A percentile compares a stretch with the other conserved stretches of the same genome.
Evolutionary conservation across 2,329 filamentous ascomycete species (phyloP).

Genomic region (Pseudogymnoascus sp.): DNA sequence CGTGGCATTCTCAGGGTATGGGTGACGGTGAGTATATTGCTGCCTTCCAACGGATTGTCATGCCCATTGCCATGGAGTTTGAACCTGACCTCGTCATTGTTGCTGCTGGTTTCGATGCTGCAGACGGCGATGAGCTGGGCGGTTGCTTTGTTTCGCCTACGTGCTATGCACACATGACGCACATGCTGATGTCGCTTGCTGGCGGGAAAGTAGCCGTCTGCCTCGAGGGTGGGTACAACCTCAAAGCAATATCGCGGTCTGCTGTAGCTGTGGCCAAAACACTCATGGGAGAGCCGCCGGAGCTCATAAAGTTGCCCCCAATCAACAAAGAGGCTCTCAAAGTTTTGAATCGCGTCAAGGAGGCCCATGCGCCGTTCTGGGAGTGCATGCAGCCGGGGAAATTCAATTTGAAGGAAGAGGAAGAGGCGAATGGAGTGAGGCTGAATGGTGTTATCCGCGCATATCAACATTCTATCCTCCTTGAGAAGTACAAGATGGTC

Average conservation of each 20-base stretch:
- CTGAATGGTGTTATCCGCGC: constrained; percentile 73
- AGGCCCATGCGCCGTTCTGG: constrained; percentile 67
- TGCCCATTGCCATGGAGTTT: constrained; percentile 93
- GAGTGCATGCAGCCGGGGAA: constrained; percentile 71
- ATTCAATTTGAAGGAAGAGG: constrained; percentile 44
- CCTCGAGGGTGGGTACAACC: constrained; percentile 92
- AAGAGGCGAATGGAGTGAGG: constrained; percentile 47
- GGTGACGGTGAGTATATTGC: constrained; percentile 95
- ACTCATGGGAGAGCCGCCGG: constrained; percentile 89
- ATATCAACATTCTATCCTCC: constrained; percentile 65
- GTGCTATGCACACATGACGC: constrained; percentile 97
- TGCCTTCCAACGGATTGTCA: constrained; percentile 90
- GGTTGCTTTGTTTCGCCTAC: constrained; percentile 85
- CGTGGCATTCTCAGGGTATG: constrained; percentile 68
- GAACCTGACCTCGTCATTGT: constrained; percentile 91
- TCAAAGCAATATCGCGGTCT: constrained; percentile 84
- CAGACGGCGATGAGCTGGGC: constrained; percentile 84
- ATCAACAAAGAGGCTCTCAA: constrained; percentile 50
- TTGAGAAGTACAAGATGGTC: constrained; percentile 67
- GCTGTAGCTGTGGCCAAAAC: constrained; percentile 86
- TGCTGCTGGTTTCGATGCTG: constrained; percentile 92
- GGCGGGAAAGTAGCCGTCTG: constrained; percentile 85
- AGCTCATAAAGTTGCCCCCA: constrained; percentile 46
- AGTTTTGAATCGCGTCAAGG: constrained; percentile 50
- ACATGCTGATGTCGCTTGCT: constrained; percentile 95